Conservation (phyloP, 2,329 filamentous ascomycete genomes). For the Conoideocrella luteorostrata region DNA sequence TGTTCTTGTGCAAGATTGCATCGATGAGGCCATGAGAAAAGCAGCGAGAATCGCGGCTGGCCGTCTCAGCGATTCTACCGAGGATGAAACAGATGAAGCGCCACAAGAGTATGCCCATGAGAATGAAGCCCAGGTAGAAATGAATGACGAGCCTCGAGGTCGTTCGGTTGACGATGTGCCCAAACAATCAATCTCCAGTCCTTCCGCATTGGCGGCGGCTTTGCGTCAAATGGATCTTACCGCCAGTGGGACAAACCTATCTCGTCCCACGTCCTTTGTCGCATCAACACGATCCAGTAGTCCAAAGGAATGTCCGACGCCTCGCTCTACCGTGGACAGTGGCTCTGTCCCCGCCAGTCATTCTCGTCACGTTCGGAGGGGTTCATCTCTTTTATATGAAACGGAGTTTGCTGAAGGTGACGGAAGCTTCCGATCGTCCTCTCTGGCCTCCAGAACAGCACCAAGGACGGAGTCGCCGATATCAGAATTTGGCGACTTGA, state of each 20-base stretch:
- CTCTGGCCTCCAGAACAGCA: conserved; percentile 59
- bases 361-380: conserved; percentile 61
- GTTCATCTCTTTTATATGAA: conserved; percentile 67
- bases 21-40: conserved; percentile 84
- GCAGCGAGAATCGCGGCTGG: conserved; percentile 83
- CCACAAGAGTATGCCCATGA: conserved; percentile 13
- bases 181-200: conserved; percentile 22
- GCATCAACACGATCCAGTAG: conserved; percentile 83
- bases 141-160: conserved; percentile 11
- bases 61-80: conserved; percentile 71
- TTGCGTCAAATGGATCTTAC: conserved; percentile 35
- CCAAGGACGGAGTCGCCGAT: conserved; percentile 82
- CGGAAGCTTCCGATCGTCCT: conserved; percentile 76
- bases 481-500: conserved; percentile 73
- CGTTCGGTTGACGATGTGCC: conserved; percentile 9
- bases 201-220: conserved; percentile 51
- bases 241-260: conserved; percentile 19
- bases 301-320: conserved; percentile 84
- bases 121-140: conserved; percentile 9
- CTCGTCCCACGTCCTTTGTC: conserved; percentile 47
- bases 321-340: conserved; percentile 66
- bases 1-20: conserved; percentile 89
- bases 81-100: conserved; percentile 43
- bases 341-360: conserved; percentile 50
- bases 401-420: conserved; percentile 84